Conservation (phyloP, 1,139 yeast species). For the Debaryomyces fabryi region DNA sequence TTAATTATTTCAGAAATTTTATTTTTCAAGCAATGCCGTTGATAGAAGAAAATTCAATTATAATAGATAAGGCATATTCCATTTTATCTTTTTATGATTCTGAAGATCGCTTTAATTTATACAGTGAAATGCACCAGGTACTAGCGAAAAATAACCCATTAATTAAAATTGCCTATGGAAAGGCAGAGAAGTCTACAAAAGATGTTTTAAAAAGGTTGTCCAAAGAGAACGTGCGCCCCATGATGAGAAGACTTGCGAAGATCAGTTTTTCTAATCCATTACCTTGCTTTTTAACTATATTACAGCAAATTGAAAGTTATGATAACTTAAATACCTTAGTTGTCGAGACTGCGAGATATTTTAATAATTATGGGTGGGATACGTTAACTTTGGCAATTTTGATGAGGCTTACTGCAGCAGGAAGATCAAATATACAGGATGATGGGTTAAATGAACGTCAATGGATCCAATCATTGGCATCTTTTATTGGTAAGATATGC, state of each 20-base stretch:
- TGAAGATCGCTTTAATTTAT: conserved; percentile 73
- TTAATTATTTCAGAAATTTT: conserved; percentile 63
- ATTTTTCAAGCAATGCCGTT: conserved; percentile 71
- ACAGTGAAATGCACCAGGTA: conserved; percentile 75
- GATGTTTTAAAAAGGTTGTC: conserved; percentile 81
- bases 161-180: conserved; percentile 64
- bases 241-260: conserved; percentile 78
- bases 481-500: conserved; percentile 67
- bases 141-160: conserved; percentile 58
- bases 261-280: conserved; percentile 82
- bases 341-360: conserved; percentile 78
- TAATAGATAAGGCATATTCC: conserved; percentile 61
- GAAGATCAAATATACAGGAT: conserved; percentile 66
- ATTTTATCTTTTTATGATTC: conserved; percentile 57
- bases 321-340: conserved; percentile 81
- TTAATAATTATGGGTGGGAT: conserved; percentile 85
- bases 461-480: conserved; percentile 80
- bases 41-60: conserved; percentile 61
- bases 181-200: conserved; percentile 82
- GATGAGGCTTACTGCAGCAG: conserved; percentile 66
- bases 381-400: conserved; percentile 74
- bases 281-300: conserved; percentile 66
- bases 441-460: conserved; percentile 83
- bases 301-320: conserved; percentile 85
- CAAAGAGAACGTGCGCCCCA: conserved; percentile 76